Evolutionary conservation across 2,329 filamentous ascomycete genomes (phyloP).

Genomic region (Verticillium nonalfalfae): DNA sequence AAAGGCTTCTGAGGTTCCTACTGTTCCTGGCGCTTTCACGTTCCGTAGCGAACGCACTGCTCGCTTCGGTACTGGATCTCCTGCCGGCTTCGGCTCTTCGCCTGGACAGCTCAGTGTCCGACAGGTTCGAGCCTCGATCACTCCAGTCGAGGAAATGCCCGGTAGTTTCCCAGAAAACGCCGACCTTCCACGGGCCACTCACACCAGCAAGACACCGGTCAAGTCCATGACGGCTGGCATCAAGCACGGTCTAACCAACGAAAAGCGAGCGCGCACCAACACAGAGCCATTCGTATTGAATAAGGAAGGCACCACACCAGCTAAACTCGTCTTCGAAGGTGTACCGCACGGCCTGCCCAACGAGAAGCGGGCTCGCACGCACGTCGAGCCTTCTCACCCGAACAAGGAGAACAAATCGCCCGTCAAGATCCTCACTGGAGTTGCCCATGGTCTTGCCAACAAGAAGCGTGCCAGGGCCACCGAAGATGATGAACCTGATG

Average conservation of each 20-base stretch:
- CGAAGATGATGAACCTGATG: constrained; percentile 48
- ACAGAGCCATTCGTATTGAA: constrained; percentile 26
- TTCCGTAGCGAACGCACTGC: constrained; percentile 64
- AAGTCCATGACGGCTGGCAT: constrained; percentile 32
- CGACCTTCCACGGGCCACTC: neutral
- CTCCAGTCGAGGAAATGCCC: constrained; percentile 40
- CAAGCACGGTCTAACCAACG: constrained; percentile 57
- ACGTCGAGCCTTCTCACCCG: constrained; percentile 19
- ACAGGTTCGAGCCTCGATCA: constrained; percentile 48
- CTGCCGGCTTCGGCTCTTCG: constrained; percentile 30
- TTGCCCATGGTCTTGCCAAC: constrained; percentile 57
- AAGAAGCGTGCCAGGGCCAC: constrained; percentile 57
- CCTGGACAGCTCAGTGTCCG: constrained; percentile 45
- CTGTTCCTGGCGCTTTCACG: constrained; percentile 53
- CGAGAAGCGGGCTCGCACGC: constrained; percentile 49
- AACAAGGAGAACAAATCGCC: constrained; percentile 50
- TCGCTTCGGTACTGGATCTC: constrained; percentile 46
- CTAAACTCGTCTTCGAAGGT: constrained; percentile 25
- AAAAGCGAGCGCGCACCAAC: constrained; percentile 44
- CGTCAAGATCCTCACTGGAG: constrained; percentile 24
- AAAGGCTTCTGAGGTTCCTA: constrained; percentile 21
- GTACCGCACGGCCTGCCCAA: constrained; percentile 57
- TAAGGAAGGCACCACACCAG: constrained; percentile 48
- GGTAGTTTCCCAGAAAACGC: constrained; percentile 44
- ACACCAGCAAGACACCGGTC: constrained; percentile 24